Evolutionary conservation across 495 filamentous ascomycete species (phyloP), one percentile per base, ranked within the genome.

Genomic region (Lasiosphaeriaceae sp.): DNA sequence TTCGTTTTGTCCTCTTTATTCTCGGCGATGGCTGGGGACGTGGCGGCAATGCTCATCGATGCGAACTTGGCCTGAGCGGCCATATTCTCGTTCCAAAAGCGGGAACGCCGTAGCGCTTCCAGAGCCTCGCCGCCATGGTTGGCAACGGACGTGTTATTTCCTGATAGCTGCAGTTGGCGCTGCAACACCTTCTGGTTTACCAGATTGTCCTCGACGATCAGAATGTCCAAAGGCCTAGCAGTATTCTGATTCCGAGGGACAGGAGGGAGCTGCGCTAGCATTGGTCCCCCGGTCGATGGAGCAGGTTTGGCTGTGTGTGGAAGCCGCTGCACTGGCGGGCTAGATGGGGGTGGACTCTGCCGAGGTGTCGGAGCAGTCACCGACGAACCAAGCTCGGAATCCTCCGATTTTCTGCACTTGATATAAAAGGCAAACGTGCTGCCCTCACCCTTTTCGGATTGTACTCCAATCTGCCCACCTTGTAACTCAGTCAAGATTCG

Each of bases 391-490:
- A 39, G 49, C 37, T 26, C 55, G 17, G 52, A 47, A 24, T 31
- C 34, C 9, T 62, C 52, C 7, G 67, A 58, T 48, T 56, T 76
- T 24, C 80, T 69, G 35, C 75, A 75, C 53, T 77, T 75, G 57
- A 83, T 68, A 66, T 91, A 93, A 68, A 96, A 96, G 14, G 87
- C 87, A 71, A 96, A 96, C 0, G 88, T 92, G 66, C 87, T 90
- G 17, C 90, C 90, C 41, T 84, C 69, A 8, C 86, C 88, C 51
- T 85, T 76, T 60, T 84, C 78, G 2, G 88, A 90, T 17, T 82
- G 77, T 1, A 94, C 89, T 2, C 89, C 90, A 54, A 95, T 92
- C 56, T 91, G 87, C 6, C 90, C 90, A 20, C 90, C 90, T 72
- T 92, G 89, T 12, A 94, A 66, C 61, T 93, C 89, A 19, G 87